These are phyloP conservation scores for Cladorrhinum samala DNA, from an alignment of 495 filamentous ascomycete genomes.

Conservation along the genomic window DNA sequence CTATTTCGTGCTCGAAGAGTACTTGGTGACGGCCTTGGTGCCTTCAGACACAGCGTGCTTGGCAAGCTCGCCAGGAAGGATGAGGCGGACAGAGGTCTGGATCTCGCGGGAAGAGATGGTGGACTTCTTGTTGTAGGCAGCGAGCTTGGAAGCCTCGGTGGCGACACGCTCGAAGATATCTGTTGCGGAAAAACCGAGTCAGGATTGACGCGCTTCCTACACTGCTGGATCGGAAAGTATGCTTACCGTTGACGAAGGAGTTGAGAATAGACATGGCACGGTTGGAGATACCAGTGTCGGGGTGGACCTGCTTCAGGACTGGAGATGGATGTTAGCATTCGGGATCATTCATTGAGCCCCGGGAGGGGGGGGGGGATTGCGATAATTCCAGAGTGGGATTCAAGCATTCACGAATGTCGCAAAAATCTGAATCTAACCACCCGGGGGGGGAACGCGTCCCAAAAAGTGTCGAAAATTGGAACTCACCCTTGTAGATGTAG, in stretches of 20 bases:
- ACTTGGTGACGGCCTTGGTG: constrained; percentile 99
- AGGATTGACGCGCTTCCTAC: constrained; percentile 20
- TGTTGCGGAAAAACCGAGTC: constrained; percentile 32
- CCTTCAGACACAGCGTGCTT: constrained; percentile 99
- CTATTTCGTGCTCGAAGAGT: constrained; percentile 99
- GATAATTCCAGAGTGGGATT: too few species aligned
- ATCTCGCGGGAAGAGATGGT: constrained; percentile 99
- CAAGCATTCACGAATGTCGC: too few species aligned
- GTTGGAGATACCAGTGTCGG: constrained; percentile 99
- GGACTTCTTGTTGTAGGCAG: constrained; percentile 99
- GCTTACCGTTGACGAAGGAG: constrained; percentile 98
- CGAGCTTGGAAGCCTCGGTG: constrained; percentile 97
- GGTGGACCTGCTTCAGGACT: constrained; percentile 99
- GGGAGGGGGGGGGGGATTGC: too few species aligned
- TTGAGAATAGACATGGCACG: constrained; percentile 99
- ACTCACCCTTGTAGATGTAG: constrained; percentile 99
- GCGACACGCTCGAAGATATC: constrained; percentile 99
- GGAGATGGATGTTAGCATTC: constrained; percentile 15
- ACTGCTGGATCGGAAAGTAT: neutral
- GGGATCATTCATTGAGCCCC: too few species aligned
- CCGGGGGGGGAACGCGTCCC: neutral
- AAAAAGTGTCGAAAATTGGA: neutral
- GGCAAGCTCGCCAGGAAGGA: constrained; percentile 95
- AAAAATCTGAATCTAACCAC: too few species aligned
- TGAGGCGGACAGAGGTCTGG: constrained; percentile 97